Base-by-base conservation (phyloP, 495 filamentous ascomycete species). In the Aspergillus sclerotiicarbonarius region DNA sequence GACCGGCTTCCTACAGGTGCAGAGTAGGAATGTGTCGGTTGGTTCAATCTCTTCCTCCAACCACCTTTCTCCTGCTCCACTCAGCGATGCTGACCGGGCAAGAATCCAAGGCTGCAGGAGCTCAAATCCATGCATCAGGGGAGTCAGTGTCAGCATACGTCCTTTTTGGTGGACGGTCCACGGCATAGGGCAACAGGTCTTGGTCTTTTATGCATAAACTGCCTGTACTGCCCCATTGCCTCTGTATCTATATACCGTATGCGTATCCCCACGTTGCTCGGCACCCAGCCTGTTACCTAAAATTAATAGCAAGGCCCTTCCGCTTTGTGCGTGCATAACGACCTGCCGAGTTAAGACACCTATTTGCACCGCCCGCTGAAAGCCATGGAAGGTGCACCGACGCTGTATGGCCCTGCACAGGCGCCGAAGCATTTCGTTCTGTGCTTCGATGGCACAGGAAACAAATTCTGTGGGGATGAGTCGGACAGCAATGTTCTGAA, bases 401-500 rank as follows among this genome's bases (percentile, higher is more conserved):
- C 65, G 30, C 59, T 53, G 33, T 31, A 31, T 16, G 47, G 47
- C 47, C 63, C 65, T 5, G 57, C 56, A 13, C 53, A 45, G 19
- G 56, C 59, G 30, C 75, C 74, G 5, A 80, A 76, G 67, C 80
- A 82, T 56, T 80, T 95, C 47, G 84, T 96, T 16, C 76, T 96
- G 4, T 95, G 91, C 64, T 96, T 96, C 57, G 91, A 96, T 67
- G 91, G 91, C 21, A 96, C 91, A 0, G 91, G 91, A 2, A 94
- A 96, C 64, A 90, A 92, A 62, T 95, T 94, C 65, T 79, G 80
- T 30, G 90, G 91, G 9, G 88, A 90, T 65, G 85, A 88, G 49
- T 84, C 84, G 8, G 90, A 95, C 66, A 94, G 89, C 66, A 95
- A 94, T 69, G 92, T 96, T 56, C 74, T 96, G 45, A 96, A 96